These are phyloP conservation scores for Yarrowia sp. DNA, from an alignment of 805 yeast genomes.

Conservation along the genomic window DNA sequence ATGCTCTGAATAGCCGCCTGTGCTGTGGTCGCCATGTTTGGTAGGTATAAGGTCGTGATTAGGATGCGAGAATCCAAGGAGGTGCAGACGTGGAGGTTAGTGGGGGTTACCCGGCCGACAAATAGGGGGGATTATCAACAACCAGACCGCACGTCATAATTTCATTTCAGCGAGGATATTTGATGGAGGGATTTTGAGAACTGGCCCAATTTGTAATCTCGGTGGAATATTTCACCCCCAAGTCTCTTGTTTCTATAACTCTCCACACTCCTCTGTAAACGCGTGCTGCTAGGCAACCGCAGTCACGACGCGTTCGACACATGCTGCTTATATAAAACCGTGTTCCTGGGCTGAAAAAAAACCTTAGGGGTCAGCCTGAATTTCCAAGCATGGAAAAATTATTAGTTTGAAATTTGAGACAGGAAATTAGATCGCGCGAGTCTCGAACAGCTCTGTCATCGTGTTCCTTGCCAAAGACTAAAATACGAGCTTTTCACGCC, in stretches of 20 bases:
- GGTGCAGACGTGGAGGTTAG: conserved; percentile 38
- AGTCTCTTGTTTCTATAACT: too few relatives aligned
- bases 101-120: conserved; percentile 27
- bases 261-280: background rate
- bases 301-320: conserved; percentile 20
- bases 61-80: conserved; percentile 35
- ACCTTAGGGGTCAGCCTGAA: background rate
- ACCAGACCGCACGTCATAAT: background rate
- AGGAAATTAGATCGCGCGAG: conserved; percentile 6
- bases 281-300: conserved; percentile 26
- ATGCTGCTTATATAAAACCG: background rate
- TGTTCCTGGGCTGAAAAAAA: conserved; percentile 11
- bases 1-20: conserved; percentile 41
- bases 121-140: conserved; percentile 26
- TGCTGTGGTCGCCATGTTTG: conserved; percentile 35
- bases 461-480: background rate
- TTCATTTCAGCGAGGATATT: background rate
- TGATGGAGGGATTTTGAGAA: too few relatives aligned
- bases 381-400: background rate
- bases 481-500: conserved; percentile 1
- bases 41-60: conserved; percentile 12
- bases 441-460: background rate
- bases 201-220: too few relatives aligned
- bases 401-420: background rate
- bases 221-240: too few relatives aligned